Conservation (phyloP, 1,139 yeast species). For the Lodderomyces theae region DNA sequence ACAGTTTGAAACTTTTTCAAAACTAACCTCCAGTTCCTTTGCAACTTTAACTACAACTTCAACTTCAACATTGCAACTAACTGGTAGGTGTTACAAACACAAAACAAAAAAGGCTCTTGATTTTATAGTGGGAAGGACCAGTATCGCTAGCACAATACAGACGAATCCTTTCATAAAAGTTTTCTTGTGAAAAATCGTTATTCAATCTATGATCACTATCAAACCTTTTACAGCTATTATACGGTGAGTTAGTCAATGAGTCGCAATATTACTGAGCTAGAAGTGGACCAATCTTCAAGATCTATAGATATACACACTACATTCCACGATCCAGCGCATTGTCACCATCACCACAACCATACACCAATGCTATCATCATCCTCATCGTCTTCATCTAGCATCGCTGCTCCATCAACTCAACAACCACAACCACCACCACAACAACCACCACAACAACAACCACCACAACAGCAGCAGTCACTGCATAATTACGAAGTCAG, state of each 20-base stretch:
- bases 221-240: background rate
- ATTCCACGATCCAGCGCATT: background rate
- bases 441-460: too few species aligned
- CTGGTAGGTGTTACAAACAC: too few species aligned
- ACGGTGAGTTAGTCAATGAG: background rate
- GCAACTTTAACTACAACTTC: too few species aligned
- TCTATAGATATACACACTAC: background rate
- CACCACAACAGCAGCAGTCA: too few species aligned
- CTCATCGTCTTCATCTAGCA: background rate
- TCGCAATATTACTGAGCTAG: constrained; percentile 1
- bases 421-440: too few species aligned
- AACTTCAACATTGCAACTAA: too few species aligned
- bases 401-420: too few species aligned
- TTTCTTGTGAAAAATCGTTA: too few species aligned
- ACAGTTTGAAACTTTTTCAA: background rate
- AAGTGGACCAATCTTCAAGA: constrained; percentile 1
- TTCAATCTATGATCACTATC: background rate
- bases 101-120: too few species aligned
- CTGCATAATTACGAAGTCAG: background rate
- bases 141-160: too few species aligned
- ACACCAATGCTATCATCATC: background rate
- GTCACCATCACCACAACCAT: background rate
- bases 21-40: background rate
- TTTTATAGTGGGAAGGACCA: too few species aligned
- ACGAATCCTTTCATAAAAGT: too few species aligned